phyloP scores from a whole-genome alignment of 169 alveolate genomes.

The Cryptosporidium viatorum region DNA sequence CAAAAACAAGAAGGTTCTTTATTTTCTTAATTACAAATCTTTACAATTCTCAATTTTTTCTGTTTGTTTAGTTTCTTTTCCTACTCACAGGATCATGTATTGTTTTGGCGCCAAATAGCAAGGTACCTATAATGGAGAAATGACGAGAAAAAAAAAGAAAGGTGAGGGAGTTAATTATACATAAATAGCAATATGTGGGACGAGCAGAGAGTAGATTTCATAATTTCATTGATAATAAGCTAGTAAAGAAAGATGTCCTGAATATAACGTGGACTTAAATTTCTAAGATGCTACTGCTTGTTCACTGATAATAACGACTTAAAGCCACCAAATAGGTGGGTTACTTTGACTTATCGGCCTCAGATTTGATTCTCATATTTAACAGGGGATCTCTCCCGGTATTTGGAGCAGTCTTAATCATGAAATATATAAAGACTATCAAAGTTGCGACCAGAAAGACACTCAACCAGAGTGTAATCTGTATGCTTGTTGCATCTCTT shows the following conservation, averaged over 20 bases:
- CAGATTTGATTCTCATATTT: constrained; percentile 69
- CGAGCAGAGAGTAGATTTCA: not conserved
- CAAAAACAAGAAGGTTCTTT: not conserved
- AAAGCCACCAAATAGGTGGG: not conserved
- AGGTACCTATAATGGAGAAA: not conserved
- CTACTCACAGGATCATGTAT: constrained; percentile 2
- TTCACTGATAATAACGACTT: not conserved
- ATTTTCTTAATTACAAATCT: not conserved
- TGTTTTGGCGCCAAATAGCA: not conserved
- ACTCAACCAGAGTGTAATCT: constrained; percentile 66
- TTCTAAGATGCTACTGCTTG: not conserved
- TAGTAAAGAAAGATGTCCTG: not conserved
- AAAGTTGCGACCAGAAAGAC: constrained; percentile 24
- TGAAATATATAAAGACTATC: constrained; percentile 27
- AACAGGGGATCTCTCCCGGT: constrained; percentile 68
- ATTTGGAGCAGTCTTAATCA: constrained; percentile 72
- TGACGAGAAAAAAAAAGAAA: not conserved
- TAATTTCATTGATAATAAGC: too few species aligned
- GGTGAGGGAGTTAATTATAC: not conserved
- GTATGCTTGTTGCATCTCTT: constrained; percentile 65
- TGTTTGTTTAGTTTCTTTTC: not conserved
- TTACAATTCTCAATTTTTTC: not conserved
- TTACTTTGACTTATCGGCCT: constrained; percentile 56
- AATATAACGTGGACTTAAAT: not conserved
- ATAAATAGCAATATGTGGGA: not conserved